Evolutionary conservation across 108 stramenopile species (phyloP).

Genomic region (Skeletonema marinoi): DNA sequence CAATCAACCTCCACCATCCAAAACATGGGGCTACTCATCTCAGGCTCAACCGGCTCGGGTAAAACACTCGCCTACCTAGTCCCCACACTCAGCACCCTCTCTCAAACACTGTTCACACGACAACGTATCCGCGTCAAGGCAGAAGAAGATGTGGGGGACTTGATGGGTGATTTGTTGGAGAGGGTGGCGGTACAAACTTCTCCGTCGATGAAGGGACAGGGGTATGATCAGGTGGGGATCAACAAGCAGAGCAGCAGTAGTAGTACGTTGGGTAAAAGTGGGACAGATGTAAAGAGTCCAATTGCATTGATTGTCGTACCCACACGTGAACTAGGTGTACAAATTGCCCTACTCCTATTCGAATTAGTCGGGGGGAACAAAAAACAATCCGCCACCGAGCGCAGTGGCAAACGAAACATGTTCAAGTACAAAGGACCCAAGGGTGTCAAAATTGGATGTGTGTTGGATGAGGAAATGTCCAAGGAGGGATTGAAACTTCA

Average conservation of each 20-base stretch:
- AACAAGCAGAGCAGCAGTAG: constrained; percentile 36
- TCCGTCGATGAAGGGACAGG: constrained; percentile 60
- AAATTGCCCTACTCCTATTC: constrained; percentile 75
- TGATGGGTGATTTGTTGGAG: constrained; percentile 71
- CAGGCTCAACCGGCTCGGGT: constrained; percentile 53
- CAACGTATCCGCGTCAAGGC: constrained; percentile 77
- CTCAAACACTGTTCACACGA: constrained; percentile 75
- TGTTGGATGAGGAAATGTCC: constrained; percentile 81
- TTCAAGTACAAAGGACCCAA: constrained; percentile 87
- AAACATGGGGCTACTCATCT: constrained; percentile 79
- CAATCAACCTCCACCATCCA: not conserved
- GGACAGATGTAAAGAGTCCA: constrained; percentile 74
- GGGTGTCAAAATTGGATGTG: constrained; percentile 83
- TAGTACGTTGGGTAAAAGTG: constrained; percentile 72
- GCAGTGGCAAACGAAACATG: constrained; percentile 63
- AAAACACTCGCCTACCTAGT: constrained; percentile 85
- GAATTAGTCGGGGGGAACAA: constrained; percentile 75
- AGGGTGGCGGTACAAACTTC: constrained; percentile 71
- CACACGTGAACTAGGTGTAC: constrained; percentile 90
- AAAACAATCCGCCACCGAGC: constrained; percentile 51
- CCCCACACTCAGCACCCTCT: constrained; percentile 73
- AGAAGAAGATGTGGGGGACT: constrained; percentile 78
- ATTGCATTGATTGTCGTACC: constrained; percentile 92
- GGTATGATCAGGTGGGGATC: constrained; percentile 51
- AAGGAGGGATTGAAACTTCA: constrained; percentile 81